These are phyloP conservation scores for Paracorniculantispora psalliotae DNA, from an alignment of 2,329 filamentous ascomycete species.

Conservation along the genomic window DNA sequence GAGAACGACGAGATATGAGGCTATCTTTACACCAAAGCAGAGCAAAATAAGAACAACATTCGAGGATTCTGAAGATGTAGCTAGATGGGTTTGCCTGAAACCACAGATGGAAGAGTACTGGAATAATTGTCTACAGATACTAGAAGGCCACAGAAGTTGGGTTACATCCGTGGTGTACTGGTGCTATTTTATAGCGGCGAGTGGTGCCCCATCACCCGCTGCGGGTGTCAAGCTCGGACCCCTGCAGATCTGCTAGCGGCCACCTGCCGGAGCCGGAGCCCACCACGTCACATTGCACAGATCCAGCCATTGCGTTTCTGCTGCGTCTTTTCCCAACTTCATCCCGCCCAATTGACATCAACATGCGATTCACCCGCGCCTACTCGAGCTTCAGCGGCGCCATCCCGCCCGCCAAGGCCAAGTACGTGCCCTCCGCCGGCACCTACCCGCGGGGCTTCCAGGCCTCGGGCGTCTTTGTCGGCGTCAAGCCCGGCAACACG, in stretches of 20 bases:
- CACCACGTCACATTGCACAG: background rate
- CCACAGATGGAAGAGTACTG: background rate
- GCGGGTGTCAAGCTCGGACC: background rate
- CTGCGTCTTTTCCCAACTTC: background rate
- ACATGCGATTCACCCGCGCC: constrained; percentile 31
- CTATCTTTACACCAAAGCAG: background rate
- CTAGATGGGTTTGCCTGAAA: background rate
- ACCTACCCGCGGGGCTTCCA: constrained; percentile 88
- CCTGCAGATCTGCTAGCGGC: background rate
- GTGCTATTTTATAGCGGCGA: background rate
- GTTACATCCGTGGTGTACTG: too few relatives aligned
- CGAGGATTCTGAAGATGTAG: background rate
- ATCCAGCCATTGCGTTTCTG: background rate
- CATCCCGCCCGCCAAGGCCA: constrained; percentile 76
- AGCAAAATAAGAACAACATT: background rate
- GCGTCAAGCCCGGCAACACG: constrained; percentile 90
- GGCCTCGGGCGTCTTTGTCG: constrained; percentile 81
- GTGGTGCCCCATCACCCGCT: background rate
- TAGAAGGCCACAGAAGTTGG: background rate
- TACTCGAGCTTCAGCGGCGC: constrained; percentile 26
- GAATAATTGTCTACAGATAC: background rate
- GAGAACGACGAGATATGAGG: background rate
- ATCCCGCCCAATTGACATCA: constrained; percentile 15
- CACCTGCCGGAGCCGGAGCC: background rate
- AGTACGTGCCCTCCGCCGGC: constrained; percentile 80